Evolutionary conservation across 352 stramenopile genomes (phyloP).

Genomic region (Globisporangium uncinulatum): DNA sequence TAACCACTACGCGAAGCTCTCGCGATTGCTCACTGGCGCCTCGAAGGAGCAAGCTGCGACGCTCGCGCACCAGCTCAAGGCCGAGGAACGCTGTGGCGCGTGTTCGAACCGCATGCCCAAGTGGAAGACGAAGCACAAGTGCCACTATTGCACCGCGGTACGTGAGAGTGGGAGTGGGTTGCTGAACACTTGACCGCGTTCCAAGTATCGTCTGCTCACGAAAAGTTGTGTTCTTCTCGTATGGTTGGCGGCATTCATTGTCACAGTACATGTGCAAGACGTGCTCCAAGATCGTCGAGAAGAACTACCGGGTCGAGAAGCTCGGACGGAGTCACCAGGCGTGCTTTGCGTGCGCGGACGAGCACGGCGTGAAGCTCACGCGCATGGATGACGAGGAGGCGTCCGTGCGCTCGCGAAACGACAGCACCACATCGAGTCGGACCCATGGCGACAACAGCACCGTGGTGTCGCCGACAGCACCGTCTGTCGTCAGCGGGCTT

Average conservation of each 20-base stretch:
- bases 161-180: constrained; percentile 14
- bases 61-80: constrained; percentile 44
- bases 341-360: constrained; percentile 58
- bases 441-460: not conserved
- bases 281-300: constrained; percentile 47
- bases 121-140: constrained; percentile 53
- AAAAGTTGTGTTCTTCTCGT: not conserved
- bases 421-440: constrained; percentile 8
- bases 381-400: constrained; percentile 15
- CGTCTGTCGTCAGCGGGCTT: not conserved
- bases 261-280: constrained; percentile 66
- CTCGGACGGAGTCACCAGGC: constrained; percentile 25
- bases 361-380: constrained; percentile 26
- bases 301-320: constrained; percentile 51
- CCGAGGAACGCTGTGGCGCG: constrained; percentile 50
- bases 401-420: constrained; percentile 7
- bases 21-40: constrained; percentile 26
- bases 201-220: no score
- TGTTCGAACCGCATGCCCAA: constrained; percentile 56
- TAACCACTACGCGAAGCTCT: constrained; percentile 68
- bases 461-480: not conserved
- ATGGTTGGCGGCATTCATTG: not conserved
- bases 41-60: constrained; percentile 26
- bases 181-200: not conserved
- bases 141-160: constrained; percentile 58